A percentile compares a stretch with the other conserved stretches of the same genome.
Conservation (phyloP, 441 rosid species). For the Syzygium malaccense region DNA sequence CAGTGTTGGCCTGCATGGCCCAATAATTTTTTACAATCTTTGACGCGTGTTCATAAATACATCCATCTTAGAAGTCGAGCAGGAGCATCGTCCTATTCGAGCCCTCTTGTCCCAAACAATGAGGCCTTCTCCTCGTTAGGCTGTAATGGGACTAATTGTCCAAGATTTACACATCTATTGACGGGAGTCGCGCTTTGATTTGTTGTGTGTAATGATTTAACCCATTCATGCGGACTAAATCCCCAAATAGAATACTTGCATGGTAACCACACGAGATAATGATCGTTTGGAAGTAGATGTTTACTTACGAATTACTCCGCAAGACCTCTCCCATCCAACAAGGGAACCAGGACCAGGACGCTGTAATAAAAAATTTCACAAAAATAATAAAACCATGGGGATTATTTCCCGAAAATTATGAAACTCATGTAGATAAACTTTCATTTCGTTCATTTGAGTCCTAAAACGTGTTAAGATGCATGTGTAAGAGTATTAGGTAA, state of each 20-base stretch:
- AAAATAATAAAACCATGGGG: neutral
- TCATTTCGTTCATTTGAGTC: neutral
- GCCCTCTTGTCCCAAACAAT: neutral
- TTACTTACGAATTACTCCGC: neutral
- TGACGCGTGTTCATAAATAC: too few species aligned
- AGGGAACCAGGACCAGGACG: rapidly evolving
- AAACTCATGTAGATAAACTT: too few species aligned
- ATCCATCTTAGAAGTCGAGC: neutral
- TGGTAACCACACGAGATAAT: neutral
- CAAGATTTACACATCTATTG: neutral
- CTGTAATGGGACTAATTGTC: neutral
- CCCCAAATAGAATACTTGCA: neutral
- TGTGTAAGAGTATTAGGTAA: too few species aligned
- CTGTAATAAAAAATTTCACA: neutral
- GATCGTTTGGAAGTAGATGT: neutral
- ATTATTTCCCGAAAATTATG: neutral
- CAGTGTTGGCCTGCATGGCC: neutral
- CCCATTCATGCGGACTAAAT: neutral
- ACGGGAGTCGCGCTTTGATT: neutral
- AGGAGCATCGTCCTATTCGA: neutral
- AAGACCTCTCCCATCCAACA: neutral
- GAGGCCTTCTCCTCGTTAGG: neutral
- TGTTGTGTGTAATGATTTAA: neutral
- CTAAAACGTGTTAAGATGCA: neutral
- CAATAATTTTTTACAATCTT: neutral